These are phyloP conservation scores for Apiospora rasikravindrae DNA, from an alignment of 2,329 filamentous ascomycete genomes.

Conservation along the genomic window DNA sequence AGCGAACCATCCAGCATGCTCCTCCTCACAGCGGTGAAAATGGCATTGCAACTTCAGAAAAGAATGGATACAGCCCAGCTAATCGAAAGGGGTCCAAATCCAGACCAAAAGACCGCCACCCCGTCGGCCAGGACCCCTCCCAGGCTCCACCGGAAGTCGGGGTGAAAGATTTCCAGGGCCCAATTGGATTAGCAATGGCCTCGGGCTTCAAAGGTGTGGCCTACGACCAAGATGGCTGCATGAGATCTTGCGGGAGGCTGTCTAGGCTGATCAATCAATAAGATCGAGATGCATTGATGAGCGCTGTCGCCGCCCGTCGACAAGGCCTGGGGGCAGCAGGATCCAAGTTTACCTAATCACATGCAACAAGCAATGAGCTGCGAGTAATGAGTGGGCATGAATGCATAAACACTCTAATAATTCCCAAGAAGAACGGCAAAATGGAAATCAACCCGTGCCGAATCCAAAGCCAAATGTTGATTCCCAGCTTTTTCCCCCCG, in stretches of 20 bases:
- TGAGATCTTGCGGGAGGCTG: conserved; percentile 1
- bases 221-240: conserved; percentile 6
- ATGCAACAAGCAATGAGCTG: not conserved
- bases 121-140: conserved; percentile 4
- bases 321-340: not conserved
- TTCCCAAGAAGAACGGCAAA: not conserved
- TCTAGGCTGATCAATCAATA: not conserved
- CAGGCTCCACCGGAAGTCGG: conserved; percentile 3
- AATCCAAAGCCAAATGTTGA: not conserved
- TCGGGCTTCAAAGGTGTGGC: not conserved
- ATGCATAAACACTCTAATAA: conserved; percentile 1
- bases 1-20: not conserved
- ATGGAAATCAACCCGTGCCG: not conserved
- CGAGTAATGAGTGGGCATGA: conserved; percentile 1
- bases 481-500: not conserved
- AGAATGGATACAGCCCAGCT: not conserved
- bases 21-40: conserved; percentile 10
- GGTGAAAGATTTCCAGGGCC: not conserved
- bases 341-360: conserved; percentile 8
- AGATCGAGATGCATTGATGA: conserved; percentile 7
- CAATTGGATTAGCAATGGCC: not conserved
- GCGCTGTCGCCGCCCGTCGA: not conserved
- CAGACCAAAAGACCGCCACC: conserved; percentile 2
- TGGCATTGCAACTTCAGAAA: conserved; percentile 5
- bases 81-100: conserved; percentile 4